Percentiles rank a stretch among this genome's conserved stretches.
Conservation (phyloP, 1,284 basidiomycete species). For the Leccinum variabile region DNA sequence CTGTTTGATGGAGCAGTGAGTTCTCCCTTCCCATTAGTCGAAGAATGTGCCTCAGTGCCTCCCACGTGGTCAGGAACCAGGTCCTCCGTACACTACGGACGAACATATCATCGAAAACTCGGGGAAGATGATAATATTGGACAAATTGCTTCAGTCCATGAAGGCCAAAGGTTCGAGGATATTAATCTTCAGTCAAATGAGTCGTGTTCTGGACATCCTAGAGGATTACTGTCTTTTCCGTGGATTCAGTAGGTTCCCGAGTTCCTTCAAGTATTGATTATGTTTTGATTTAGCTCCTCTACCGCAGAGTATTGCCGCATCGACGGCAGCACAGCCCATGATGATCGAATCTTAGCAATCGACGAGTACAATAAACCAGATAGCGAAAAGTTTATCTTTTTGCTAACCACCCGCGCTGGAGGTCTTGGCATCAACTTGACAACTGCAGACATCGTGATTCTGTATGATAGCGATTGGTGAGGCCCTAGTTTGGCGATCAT, state of each 20-base stretch:
- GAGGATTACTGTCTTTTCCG: constrained; percentile 98
- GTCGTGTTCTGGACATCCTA: constrained; percentile 89
- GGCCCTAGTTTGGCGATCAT: neutral
- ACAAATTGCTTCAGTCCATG: constrained; percentile 89
- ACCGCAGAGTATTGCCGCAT: constrained; percentile 91
- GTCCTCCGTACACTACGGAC: constrained; percentile 97
- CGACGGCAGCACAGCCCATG: constrained; percentile 93
- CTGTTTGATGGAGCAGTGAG: constrained; percentile 83
- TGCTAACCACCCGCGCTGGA: constrained; percentile 97
- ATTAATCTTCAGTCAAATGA: constrained; percentile 99
- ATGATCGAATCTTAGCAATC: constrained; percentile 93
- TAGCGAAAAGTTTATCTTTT: constrained; percentile 96
- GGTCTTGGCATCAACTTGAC: constrained; percentile 98
- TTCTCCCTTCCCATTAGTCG: constrained; percentile 15
- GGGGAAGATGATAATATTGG: constrained; percentile 97
- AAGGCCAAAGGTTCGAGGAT: constrained; percentile 93
- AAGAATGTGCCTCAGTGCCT: neutral
- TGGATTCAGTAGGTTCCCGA: constrained; percentile 67
- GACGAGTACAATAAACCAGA: constrained; percentile 97
- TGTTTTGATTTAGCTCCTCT: constrained; percentile 1
- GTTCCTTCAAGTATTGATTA: neutral
- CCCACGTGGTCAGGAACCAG: constrained; percentile 71
- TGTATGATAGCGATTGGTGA: constrained; percentile 97
- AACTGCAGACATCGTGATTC: constrained; percentile 91
- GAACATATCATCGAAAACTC: constrained; percentile 95